Percentiles rank a stretch among this genome's conserved stretches.
These are phyloP conservation scores for Starmerella bombi DNA, from an alignment of 805 yeast species.

Conservation along the genomic window DNA sequence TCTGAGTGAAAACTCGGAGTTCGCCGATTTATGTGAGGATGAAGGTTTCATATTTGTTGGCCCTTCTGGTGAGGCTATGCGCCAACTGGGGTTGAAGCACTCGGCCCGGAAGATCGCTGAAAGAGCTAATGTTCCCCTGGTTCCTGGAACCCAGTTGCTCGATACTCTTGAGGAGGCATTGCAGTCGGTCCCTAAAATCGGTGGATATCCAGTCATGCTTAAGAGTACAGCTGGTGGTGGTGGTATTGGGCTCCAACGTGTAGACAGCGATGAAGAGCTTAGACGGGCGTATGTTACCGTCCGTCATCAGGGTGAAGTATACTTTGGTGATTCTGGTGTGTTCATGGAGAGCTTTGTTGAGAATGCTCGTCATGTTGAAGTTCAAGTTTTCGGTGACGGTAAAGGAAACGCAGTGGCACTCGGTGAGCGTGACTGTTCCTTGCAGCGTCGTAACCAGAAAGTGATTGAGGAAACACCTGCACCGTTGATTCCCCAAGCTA, in stretches of 20 bases:
- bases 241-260: slow-evolving; percentile 94
- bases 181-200: slow-evolving; percentile 52
- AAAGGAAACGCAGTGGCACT: slow-evolving; percentile 81
- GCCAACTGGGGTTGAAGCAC: slow-evolving; percentile 85
- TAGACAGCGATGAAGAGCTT: slow-evolving; percentile 68
- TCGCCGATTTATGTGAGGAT: slow-evolving; percentile 70
- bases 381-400: slow-evolving; percentile 95
- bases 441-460: slow-evolving; percentile 95
- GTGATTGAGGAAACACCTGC: slow-evolving; percentile 97
- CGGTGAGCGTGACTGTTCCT: slow-evolving; percentile 95
- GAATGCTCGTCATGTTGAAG: slow-evolving; percentile 90
- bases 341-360: slow-evolving; percentile 90
- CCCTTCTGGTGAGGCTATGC: slow-evolving; percentile 88
- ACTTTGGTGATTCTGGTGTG: slow-evolving; percentile 92
- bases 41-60: slow-evolving; percentile 90
- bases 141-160: slow-evolving; percentile 90
- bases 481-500: slow-evolving; percentile 73
- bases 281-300: slow-evolving; percentile 79
- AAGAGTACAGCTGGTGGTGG: slow-evolving; percentile 99
- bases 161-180: slow-evolving; percentile 60
- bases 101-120: slow-evolving; percentile 92
- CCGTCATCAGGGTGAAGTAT: slow-evolving; percentile 83
- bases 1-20: slow-evolving; percentile 90
- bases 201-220: slow-evolving; percentile 79
- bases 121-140: slow-evolving; percentile 86